Percentiles rank a stretch among this genome's conserved stretches.
Conservation (phyloP, 768 basidiomycete species). For the Tulasnella sp. region DNA sequence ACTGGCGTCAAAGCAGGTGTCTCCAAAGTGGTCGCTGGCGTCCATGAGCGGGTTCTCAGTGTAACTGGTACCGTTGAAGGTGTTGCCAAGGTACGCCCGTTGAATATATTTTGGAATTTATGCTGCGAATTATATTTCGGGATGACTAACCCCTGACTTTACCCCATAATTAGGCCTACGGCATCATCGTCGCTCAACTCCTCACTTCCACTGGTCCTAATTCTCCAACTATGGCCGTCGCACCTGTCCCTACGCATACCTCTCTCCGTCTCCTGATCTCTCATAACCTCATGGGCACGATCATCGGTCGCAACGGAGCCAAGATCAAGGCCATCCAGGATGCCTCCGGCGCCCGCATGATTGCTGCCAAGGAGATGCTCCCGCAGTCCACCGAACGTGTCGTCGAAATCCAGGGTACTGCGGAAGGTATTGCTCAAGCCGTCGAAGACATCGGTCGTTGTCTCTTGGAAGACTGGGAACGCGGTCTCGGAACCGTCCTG, state of each 20-base stretch:
- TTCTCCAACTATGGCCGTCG: slow-evolving; percentile 49
- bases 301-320: slow-evolving; percentile 91
- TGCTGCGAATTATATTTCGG: slow-evolving; percentile 5
- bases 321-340: slow-evolving; percentile 99
- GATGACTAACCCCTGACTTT: slow-evolving; percentile 7
- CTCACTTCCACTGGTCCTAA: slow-evolving; percentile 61
- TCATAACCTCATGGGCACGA: slow-evolving; percentile 98
- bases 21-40: slow-evolving; percentile 95
- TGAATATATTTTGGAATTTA: slow-evolving; percentile 20
- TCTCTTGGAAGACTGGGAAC: slow-evolving; percentile 93
- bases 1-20: slow-evolving; percentile 98
- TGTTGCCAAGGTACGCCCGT: slow-evolving; percentile 67
- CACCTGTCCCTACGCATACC: slow-evolving; percentile 48
- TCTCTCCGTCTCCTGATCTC: slow-evolving; percentile 96
- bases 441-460: slow-evolving; percentile 95
- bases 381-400: slow-evolving; percentile 98
- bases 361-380: slow-evolving; percentile 97
- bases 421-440: slow-evolving; percentile 86
- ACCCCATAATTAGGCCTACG: slow-evolving; percentile 62
- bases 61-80: slow-evolving; percentile 87
- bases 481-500: slow-evolving; percentile 85
- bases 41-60: slow-evolving; percentile 95
- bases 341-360: slow-evolving; percentile 91
- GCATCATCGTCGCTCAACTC: slow-evolving; percentile 87
- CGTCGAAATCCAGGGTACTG: slow-evolving; percentile 92